phyloP scores from a whole-genome alignment of 139 green algal genomes.

The Raphidocelis subcapitata region DNA sequence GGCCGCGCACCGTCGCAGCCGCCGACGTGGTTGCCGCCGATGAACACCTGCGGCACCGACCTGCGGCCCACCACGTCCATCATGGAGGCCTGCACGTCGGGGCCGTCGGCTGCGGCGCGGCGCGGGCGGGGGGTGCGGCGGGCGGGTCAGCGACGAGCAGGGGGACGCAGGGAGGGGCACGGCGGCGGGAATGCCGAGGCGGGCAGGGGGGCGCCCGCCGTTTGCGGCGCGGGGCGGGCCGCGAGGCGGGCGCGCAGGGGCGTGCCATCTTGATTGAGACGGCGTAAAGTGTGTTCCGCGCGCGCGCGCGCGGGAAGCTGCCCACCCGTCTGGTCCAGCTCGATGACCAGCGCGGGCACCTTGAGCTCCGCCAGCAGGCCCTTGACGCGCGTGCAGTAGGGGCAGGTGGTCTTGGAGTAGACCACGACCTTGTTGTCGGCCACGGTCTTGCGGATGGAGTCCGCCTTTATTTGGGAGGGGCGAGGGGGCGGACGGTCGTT shows the following conservation, averaged over 20 bases:
- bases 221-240: too few relatives aligned
- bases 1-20: conserved; percentile 66
- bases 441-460: conserved; percentile 46
- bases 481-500: too few relatives aligned
- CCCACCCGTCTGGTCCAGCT: conserved; percentile 47
- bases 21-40: conserved; percentile 66
- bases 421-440: conserved; percentile 40
- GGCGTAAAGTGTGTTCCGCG: too few relatives aligned
- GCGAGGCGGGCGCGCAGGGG: too few relatives aligned
- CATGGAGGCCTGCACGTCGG: conserved; percentile 60
- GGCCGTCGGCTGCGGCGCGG: conserved; percentile 50
- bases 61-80: conserved; percentile 37
- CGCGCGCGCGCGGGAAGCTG: too few relatives aligned
- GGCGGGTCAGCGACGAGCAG: too few relatives aligned
- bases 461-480: conserved; percentile 10
- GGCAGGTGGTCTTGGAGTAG: conserved; percentile 35
- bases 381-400: conserved; percentile 62
- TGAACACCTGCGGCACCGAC: conserved; percentile 82
- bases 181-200: too few relatives aligned
- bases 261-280: too few relatives aligned
- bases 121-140: too few relatives aligned
- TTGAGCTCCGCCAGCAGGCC: conserved; percentile 53
- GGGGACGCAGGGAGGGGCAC: too few relatives aligned
- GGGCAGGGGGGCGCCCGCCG: too few relatives aligned
- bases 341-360: conserved; percentile 57